Evolutionary conservation across 805 yeast genomes (phyloP), one percentile per base, ranked within the genome.

Genomic region (Sugiyamaella mastotermitis): DNA sequence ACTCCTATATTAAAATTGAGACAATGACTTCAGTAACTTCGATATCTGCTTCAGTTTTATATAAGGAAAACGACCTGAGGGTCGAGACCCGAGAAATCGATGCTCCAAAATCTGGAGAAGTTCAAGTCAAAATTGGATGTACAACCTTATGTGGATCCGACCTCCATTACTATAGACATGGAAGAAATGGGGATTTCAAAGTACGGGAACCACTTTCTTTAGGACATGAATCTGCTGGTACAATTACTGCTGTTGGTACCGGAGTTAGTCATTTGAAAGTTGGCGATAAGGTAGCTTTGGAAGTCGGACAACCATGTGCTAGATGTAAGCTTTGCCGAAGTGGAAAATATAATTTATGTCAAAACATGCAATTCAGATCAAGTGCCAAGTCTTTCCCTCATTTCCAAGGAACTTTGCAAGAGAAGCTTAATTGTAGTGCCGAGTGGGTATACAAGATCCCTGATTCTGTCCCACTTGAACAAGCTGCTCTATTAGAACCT

Each of bases 401-500:
- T 40, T 69, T 75, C 43, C 88, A 83, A 53, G 94, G 90, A 37
- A 86, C 95, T 5, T 66, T 86, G 49, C 50, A 46, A 20, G 38
- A 45, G 6, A 28, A 36, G 21, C 28, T 46, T 39, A 46, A 46
- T 32, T 73, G 81, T 50, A 92, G 92, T 11, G 87, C 83, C 52
- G 94, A 84, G 54, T 85, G 81, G 62, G 73, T 85, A 55, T 80
- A 78, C 50, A 81, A 80, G 58, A 66, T 86, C 39, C 94, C 95
- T 4, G 83, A 78, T 15, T 69, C 76, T 49, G 81, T 86, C 19
- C 68, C 83, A 1, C 71, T 81, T 33, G 95, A 84, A 55, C 80
- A 83, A 62, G 95, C 94, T 48, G 95, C 95, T 1, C 60, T 84
- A 53, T 83, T 80, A 30, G 95, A 86, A 63, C 95, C 95, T 18